Percentiles rank a stretch among this genome's conserved stretches.
phyloP scores from a whole-genome alignment of 768 basidiomycete genomes.

The Neoboletus brunneissimus region DNA sequence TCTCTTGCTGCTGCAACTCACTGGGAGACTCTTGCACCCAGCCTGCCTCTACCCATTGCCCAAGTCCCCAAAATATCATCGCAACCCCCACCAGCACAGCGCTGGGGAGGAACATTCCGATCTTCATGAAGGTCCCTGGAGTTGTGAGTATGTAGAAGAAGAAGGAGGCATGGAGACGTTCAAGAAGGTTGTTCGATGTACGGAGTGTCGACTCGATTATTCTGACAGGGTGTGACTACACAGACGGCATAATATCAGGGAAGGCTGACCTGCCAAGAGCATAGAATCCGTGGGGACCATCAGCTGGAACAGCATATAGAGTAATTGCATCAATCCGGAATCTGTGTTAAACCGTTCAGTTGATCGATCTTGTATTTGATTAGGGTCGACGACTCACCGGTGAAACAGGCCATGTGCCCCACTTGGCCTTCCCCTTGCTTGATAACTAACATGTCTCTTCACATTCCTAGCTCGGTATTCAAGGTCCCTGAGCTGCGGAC shows the following conservation, averaged over 20 bases:
- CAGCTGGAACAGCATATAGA: conserved; percentile 80
- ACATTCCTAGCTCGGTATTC: conserved; percentile 63
- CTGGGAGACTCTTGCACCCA: conserved; percentile 38
- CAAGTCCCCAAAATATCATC: conserved; percentile 82
- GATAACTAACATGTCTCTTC: conserved; percentile 65
- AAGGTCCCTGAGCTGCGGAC: conserved; percentile 48
- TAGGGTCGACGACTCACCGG: conserved; percentile 47
- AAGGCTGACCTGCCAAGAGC: conserved; percentile 75
- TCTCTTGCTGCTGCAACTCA: not conserved
- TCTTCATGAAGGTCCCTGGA: conserved; percentile 73
- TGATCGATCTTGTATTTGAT: not conserved
- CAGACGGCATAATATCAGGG: not conserved
- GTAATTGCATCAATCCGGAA: conserved; percentile 95
- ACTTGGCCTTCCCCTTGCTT: conserved; percentile 76
- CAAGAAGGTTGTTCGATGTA: conserved; percentile 90
- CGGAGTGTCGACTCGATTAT: conserved; percentile 84
- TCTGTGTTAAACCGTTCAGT: conserved; percentile 38
- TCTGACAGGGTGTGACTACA: conserved; percentile 37
- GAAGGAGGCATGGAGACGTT: conserved; percentile 95
- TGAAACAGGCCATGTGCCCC: conserved; percentile 91
- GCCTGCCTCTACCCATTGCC: conserved; percentile 64
- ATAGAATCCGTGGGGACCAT: conserved; percentile 94
- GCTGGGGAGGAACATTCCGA: conserved; percentile 88
- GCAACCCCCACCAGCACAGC: conserved; percentile 80
- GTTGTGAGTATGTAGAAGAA: conserved; percentile 80